Evolutionary conservation across 768 basidiomycete species (phyloP).

Genomic region (Rhodosporidiobolus sp.): DNA sequence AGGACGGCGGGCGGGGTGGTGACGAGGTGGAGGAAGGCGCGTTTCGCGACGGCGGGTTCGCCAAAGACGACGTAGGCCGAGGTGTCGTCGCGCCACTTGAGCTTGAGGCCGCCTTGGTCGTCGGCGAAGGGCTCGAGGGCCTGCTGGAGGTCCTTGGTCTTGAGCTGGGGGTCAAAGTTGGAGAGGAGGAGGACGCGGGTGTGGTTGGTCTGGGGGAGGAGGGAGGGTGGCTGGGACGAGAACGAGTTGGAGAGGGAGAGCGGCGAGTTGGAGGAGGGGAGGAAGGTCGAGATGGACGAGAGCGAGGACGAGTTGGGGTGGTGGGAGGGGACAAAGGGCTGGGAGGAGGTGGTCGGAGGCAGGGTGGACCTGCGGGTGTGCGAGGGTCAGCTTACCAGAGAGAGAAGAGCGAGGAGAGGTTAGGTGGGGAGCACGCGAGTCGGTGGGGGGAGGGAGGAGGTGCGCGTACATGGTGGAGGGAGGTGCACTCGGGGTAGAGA

Average conservation of each 20-base stretch:
- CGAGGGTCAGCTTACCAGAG: no score
- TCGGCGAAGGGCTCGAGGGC: conserved; percentile 87
- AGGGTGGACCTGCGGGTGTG: no score
- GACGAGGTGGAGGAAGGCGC: conserved; percentile 86
- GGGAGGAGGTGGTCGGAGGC: neutral
- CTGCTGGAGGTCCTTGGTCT: conserved; percentile 91
- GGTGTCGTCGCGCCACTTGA: conserved; percentile 98
- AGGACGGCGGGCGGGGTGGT: conserved; percentile 63
- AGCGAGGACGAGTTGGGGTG: neutral
- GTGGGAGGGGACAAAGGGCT: neutral
- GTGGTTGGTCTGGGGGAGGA: conserved; percentile 12
- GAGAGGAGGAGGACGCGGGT: conserved; percentile 88
- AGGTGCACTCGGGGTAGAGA: no score
- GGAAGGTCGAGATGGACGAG: neutral
- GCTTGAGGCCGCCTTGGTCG: conserved; percentile 87
- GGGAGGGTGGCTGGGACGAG: neutral
- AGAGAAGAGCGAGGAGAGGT: no score
- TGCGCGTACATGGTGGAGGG: no score
- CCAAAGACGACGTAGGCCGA: conserved; percentile 91
- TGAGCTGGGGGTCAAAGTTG: conserved; percentile 92
- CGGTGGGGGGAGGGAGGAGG: no score
- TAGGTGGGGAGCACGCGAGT: no score
- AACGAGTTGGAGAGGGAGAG: no score
- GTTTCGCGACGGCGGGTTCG: conserved; percentile 84
- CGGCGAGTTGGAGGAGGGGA: no score